Evolutionary conservation across 345 rosid genomes (phyloP).

Genomic region (Sisymbrium irio): DNA sequence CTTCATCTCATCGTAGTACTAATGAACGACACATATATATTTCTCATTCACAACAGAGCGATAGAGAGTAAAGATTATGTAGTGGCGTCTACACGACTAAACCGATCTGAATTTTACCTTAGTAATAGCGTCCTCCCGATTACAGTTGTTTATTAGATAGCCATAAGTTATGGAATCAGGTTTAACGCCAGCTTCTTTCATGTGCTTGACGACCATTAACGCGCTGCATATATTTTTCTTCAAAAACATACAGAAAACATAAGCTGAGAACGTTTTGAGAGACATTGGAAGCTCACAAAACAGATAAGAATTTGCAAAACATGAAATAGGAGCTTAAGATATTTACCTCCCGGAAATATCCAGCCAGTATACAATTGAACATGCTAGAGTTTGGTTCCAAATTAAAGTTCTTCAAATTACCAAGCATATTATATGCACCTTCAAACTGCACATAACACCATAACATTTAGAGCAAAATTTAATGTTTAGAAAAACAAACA

Average conservation of each 20-base stretch:
- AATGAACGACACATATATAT: conserved; percentile 16
- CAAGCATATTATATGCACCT: conserved; percentile 71
- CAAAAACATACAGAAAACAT: conserved; percentile 12
- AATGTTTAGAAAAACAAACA: conserved; percentile 7
- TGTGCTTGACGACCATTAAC: conserved; percentile 55
- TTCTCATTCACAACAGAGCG: not conserved
- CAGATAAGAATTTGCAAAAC: not conserved
- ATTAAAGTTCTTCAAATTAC: conserved; percentile 53
- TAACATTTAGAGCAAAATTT: not conserved
- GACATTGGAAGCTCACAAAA: not conserved
- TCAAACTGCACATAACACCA: conserved; percentile 51
- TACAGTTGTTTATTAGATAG: conserved; percentile 59
- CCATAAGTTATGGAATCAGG: conserved; percentile 76
- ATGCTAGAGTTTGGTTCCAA: conserved; percentile 57
- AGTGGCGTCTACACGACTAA: not conserved
- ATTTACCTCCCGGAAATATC: conserved; percentile 74
- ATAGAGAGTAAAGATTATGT: not conserved
- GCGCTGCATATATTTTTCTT: conserved; percentile 64
- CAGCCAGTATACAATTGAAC: conserved; percentile 76
- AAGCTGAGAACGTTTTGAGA: not conserved
- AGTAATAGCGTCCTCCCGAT: conserved; percentile 49
- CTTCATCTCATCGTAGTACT: conserved; percentile 60
- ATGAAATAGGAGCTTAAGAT: not conserved
- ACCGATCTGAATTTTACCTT: conserved; percentile 47
- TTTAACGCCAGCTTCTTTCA: conserved; percentile 62